These are phyloP conservation scores for Juncus inflexus DNA, from an alignment of 176 grass and related monocot genomes.

Conservation along the genomic window DNA sequence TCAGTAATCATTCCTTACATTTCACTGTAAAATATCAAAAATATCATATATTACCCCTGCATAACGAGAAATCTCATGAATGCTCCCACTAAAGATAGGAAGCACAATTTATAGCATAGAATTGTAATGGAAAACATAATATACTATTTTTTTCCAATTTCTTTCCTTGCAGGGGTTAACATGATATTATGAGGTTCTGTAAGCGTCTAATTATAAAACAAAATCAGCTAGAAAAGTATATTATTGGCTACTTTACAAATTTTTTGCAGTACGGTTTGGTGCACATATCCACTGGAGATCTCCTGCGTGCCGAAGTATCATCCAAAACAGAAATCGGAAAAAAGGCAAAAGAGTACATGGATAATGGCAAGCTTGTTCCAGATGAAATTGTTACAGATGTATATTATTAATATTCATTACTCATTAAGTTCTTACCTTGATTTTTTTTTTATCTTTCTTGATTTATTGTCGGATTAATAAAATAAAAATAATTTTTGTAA, in stretches of 20 bases:
- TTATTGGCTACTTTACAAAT: neutral
- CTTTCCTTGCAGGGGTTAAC: too few relatives aligned
- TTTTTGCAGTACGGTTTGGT: slow-evolving; percentile 70
- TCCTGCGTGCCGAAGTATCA: slow-evolving; percentile 80
- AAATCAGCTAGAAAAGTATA: neutral
- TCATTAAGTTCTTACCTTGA: neutral
- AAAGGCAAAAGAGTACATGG: slow-evolving; percentile 88
- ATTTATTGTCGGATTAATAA: neutral
- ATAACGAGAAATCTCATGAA: too few relatives aligned
- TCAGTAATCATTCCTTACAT: too few relatives aligned
- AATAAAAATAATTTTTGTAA: slow-evolving; percentile 1
- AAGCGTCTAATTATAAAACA: too few relatives aligned
- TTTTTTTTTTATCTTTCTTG: neutral
- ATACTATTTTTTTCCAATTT: too few relatives aligned
- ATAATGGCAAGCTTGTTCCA: slow-evolving; percentile 80
- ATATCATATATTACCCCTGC: too few relatives aligned
- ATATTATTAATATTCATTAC: slow-evolving; percentile 11
- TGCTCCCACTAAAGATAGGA: too few relatives aligned
- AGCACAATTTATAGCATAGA: too few relatives aligned
- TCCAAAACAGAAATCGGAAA: slow-evolving; percentile 77
- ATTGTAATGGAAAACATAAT: too few relatives aligned
- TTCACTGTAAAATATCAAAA: too few relatives aligned
- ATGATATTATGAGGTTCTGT: too few relatives aligned
- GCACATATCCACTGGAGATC: slow-evolving; percentile 98
- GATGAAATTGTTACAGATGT: slow-evolving; percentile 94